Evolutionary conservation across 1,284 basidiomycete genomes (phyloP), one percentile per base, ranked within the genome.

Genomic region (Microbotryum lychnidis-dioicae): DNA sequence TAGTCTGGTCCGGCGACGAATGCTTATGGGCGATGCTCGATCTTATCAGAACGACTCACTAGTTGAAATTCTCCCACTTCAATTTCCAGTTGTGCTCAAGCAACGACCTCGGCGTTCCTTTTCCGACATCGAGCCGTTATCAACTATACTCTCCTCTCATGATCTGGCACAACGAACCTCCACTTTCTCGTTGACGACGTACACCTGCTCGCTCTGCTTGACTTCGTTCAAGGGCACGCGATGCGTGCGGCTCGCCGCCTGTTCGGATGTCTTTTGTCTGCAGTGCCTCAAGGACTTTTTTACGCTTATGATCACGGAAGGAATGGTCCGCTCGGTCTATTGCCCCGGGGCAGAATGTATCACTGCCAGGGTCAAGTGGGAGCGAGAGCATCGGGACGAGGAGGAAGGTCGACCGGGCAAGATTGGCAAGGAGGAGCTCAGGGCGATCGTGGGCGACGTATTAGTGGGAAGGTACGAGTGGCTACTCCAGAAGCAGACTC

Each of bases 201-300:
- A 85, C 73, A 73, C 77, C 51, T 89, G 87, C 71, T 78, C 82
- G 33, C 81, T 89, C 46, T 89, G 87, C 72, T 75, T 89, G n/a
- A 79, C 80, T 23, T 79, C 81, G 3, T 76, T 82, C 63, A 87
- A 86, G 71, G 88, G 88, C 50, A 77, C 80, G 0, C 80, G 81
- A 64, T 89, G 87, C 71, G 70, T 88, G 14, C 77, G 81, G 60
- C 77, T 90, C 27, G 72, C 77, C 2, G 68, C 61, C 3, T 90
- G 88, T 71, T 72, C 73, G 2, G 87, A 89, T 73, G 80, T 87
- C 20, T 89, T 88, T 72, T 90, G 87, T 73, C 80, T 81, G 27
- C 72, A 79, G 10, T 90, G 87, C 72, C 74, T 90, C 46, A 77
- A 79, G 57, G 83, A 86, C 66, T 89, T 85, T 72, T 90, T 87